Conservation (phyloP, 1,139 yeast genomes). For the Yamadazyma diddensiae region DNA sequence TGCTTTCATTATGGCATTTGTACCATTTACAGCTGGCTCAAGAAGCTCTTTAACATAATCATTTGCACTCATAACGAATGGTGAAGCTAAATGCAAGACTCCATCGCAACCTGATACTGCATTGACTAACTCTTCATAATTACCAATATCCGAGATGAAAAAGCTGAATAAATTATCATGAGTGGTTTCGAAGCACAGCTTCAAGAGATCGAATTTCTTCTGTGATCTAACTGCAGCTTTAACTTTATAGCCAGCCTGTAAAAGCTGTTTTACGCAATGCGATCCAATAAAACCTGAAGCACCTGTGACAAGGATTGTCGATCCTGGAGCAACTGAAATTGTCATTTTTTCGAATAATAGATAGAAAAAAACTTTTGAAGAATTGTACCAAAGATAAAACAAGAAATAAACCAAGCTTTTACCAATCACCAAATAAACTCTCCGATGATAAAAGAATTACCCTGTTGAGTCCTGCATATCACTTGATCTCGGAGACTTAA, state of each 20-base stretch:
- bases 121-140: slow-evolving; percentile 49
- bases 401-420: too few species aligned
- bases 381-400: too few species aligned
- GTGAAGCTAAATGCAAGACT: slow-evolving; percentile 48
- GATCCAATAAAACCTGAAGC: slow-evolving; percentile 39
- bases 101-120: slow-evolving; percentile 47
- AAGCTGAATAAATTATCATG: slow-evolving; percentile 37
- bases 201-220: slow-evolving; percentile 43
- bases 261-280: slow-evolving; percentile 25
- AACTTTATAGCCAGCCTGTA: slow-evolving; percentile 45
- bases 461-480: too few species aligned
- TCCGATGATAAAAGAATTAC: too few species aligned
- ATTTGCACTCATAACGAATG: slow-evolving; percentile 17
- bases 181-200: slow-evolving; percentile 20
- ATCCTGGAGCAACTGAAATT: slow-evolving; percentile 10
- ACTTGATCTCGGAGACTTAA: neutral
- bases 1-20: slow-evolving; percentile 21
- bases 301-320: slow-evolving; percentile 29
- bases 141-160: slow-evolving; percentile 49
- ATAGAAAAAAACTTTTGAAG: too few species aligned
- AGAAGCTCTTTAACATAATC: slow-evolving; percentile 17
- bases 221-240: slow-evolving; percentile 57
- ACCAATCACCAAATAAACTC: too few species aligned
- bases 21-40: slow-evolving; percentile 21
- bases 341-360: too few species aligned